These are phyloP conservation scores for Phascolomyces articulosus DNA, from an alignment of 371 early-diverging fungal genomes.

Conservation along the genomic window DNA sequence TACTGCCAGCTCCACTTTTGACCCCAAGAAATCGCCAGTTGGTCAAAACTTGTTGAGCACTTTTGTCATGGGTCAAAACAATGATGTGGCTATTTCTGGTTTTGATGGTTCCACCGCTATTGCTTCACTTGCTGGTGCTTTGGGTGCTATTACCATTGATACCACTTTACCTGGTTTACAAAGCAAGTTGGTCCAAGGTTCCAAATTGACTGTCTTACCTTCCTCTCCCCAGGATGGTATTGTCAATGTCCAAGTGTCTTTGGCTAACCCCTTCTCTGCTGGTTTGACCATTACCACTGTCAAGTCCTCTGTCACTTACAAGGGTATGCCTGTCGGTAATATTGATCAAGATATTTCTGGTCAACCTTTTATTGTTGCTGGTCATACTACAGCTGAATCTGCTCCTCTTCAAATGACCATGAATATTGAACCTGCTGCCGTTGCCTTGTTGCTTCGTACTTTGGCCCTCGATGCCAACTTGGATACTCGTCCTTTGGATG, in stretches of 20 bases:
- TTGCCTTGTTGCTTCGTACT: constrained; percentile 45
- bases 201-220: constrained; percentile 43
- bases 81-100: constrained; percentile 47
- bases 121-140: constrained; percentile 48
- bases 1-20: constrained; percentile 44
- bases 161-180: constrained; percentile 53
- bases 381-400: constrained; percentile 36
- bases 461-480: constrained; percentile 48
- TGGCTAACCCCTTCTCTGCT: constrained; percentile 60
- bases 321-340: constrained; percentile 52
- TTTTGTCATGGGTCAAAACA: constrained; percentile 57
- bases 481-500: constrained; percentile 50
- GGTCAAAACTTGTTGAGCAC: constrained; percentile 52
- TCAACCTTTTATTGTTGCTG: constrained; percentile 37
- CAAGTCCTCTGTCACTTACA: constrained; percentile 43
- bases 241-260: constrained; percentile 47
- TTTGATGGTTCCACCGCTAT: constrained; percentile 45
- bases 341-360: constrained; percentile 47
- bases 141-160: constrained; percentile 42
- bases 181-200: constrained; percentile 43
- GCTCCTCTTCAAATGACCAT: constrained; percentile 33
- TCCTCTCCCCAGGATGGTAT: constrained; percentile 44
- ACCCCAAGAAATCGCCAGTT: constrained; percentile 44
- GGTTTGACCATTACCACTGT: constrained; percentile 50
- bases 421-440: constrained; percentile 44